These are phyloP conservation scores for Septoria linicola DNA, from an alignment of 2,329 filamentous ascomycete genomes.

Conservation along the genomic window DNA sequence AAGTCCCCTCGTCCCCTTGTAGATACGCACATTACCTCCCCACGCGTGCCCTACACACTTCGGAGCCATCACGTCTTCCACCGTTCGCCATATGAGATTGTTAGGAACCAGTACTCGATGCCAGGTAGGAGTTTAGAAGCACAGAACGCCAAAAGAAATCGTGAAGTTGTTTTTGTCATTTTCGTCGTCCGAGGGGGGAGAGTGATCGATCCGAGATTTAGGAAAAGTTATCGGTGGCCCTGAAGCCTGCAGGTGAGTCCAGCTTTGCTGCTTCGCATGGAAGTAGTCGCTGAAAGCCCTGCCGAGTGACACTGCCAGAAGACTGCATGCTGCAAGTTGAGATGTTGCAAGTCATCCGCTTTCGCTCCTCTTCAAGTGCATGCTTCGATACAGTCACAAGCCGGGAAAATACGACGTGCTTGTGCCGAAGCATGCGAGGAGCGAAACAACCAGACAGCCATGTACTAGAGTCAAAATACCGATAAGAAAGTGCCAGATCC, in stretches of 20 bases:
- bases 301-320: constrained; percentile 44
- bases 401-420: constrained; percentile 7
- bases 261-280: constrained; percentile 16
- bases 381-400: constrained; percentile 9
- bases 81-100: not conserved
- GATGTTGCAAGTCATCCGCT: constrained; percentile 19
- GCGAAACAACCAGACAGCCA: constrained; percentile 32
- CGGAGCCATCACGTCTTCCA: constrained; percentile 16
- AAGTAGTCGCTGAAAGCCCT: constrained; percentile 37
- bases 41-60: constrained; percentile 15
- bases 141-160: constrained; percentile 19
- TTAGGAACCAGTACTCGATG: not conserved
- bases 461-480: constrained; percentile 35
- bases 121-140: not conserved
- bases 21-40: constrained; percentile 11
- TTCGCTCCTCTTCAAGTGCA: constrained; percentile 23
- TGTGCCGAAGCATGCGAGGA: constrained; percentile 28
- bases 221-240: constrained; percentile 20
- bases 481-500: constrained; percentile 33
- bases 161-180: constrained; percentile 15
- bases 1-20: constrained; percentile 16
- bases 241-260: constrained; percentile 28
- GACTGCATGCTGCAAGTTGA: constrained; percentile 23
- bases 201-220: constrained; percentile 1
- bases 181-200: constrained; percentile 10